These are phyloP conservation scores for Backusella morwellensis DNA, from an alignment of 192 early-diverging fungal genomes.

Conservation along the genomic window DNA sequence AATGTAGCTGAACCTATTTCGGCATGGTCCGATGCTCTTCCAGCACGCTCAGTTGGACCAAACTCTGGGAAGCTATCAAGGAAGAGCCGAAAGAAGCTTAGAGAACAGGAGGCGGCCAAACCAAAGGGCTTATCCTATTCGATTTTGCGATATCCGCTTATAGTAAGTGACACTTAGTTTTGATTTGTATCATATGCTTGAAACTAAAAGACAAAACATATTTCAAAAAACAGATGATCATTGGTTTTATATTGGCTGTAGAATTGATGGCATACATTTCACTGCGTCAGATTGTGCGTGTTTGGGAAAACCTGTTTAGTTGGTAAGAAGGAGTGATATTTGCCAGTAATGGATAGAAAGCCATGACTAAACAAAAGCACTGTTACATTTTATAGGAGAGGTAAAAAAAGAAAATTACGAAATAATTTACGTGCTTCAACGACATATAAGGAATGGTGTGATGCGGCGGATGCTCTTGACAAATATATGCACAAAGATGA, in stretches of 20 bases:
- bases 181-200: background rate
- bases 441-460: slow-evolving; percentile 65
- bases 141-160: slow-evolving; percentile 50
- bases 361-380: background rate
- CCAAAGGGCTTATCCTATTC: slow-evolving; percentile 42
- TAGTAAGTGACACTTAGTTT: slow-evolving; percentile 36
- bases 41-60: slow-evolving; percentile 31
- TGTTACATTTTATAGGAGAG: slow-evolving; percentile 42
- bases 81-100: slow-evolving; percentile 9
- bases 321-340: slow-evolving; percentile 41
- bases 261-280: slow-evolving; percentile 60
- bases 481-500: slow-evolving; percentile 60
- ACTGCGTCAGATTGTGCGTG: slow-evolving; percentile 57
- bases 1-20: slow-evolving; percentile 49
- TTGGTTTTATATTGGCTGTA: slow-evolving; percentile 54
- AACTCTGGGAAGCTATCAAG: slow-evolving; percentile 23
- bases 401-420: slow-evolving; percentile 47
- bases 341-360: background rate
- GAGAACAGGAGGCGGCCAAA: slow-evolving; percentile 21
- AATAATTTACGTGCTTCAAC: slow-evolving; percentile 47
- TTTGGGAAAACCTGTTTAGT: slow-evolving; percentile 63
- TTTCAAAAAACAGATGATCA: slow-evolving; percentile 36
- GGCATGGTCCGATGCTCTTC: slow-evolving; percentile 51
- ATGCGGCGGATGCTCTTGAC: slow-evolving; percentile 58
- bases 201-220: background rate